Evolutionary conservation across 805 yeast genomes (phyloP).

Genomic region (Cyberlindnera maclurae): DNA sequence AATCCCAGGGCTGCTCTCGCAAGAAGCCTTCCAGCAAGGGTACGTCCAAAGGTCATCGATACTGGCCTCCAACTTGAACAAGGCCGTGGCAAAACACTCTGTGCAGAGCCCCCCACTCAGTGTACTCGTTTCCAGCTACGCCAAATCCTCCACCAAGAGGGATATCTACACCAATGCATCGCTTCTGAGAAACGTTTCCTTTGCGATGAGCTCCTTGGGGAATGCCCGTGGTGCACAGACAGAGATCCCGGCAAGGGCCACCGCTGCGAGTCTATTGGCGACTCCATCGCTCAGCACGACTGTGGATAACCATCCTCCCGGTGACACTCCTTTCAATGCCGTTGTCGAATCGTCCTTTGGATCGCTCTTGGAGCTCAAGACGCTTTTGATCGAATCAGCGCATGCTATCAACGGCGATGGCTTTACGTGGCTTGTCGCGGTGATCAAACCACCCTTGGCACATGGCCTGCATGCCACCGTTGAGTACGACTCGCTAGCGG

Average conservation of each 20-base stretch:
- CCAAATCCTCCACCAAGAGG: conserved; percentile 25
- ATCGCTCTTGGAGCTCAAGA: conserved; percentile 65
- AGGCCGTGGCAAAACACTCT: conserved; percentile 20
- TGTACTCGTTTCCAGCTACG: conserved; percentile 22
- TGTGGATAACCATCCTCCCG: conserved; percentile 24
- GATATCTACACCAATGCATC: conserved; percentile 33
- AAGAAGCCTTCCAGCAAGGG: conserved; percentile 40
- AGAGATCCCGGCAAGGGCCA: conserved; percentile 4
- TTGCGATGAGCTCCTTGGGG: conserved; percentile 29
- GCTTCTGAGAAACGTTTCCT: conserved; percentile 29
- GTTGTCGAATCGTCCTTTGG: conserved; percentile 41
- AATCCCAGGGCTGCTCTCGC: conserved; percentile 42
- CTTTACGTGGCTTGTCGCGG: conserved; percentile 78
- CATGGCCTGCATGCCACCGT: conserved; percentile 1
- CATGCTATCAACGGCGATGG: conserved; percentile 81
- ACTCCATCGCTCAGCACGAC: conserved; percentile 37
- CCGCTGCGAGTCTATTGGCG: conserved; percentile 29
- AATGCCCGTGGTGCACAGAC: conserved; percentile 17
- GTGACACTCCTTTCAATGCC: conserved; percentile 24
- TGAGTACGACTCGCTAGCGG: conserved; percentile 43
- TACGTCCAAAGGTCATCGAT: conserved; percentile 31
- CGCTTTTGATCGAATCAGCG: conserved; percentile 63
- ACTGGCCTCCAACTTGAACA: conserved; percentile 30
- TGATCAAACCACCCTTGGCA: conserved; percentile 22
- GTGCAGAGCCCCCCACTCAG: conserved; percentile 19